phyloP scores from a whole-genome alignment of 345 rosid species.

The Euphorbia tirucalli region DNA sequence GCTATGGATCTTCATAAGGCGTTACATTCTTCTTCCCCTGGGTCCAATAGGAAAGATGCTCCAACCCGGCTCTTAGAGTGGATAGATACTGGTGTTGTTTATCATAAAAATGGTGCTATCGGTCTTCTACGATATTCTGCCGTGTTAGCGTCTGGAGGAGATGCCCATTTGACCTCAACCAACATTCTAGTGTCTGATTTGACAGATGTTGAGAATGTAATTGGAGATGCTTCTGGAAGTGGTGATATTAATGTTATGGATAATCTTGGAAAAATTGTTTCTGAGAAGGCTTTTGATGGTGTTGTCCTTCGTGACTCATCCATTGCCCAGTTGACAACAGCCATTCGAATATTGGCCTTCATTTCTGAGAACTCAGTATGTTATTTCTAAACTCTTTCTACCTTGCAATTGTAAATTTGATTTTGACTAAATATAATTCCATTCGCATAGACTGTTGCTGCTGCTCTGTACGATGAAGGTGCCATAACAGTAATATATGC shows the following conservation, averaged over 20 bases:
- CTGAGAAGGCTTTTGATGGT: constrained; percentile 84
- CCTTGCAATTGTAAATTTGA: not conserved
- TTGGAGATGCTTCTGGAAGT: constrained; percentile 67
- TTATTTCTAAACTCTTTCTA: constrained; percentile 12
- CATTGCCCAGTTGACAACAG: constrained; percentile 84
- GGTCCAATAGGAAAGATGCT: constrained; percentile 90
- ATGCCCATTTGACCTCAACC: constrained; percentile 73
- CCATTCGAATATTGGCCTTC: constrained; percentile 82
- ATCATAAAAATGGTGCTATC: constrained; percentile 84
- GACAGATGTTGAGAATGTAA: constrained; percentile 64
- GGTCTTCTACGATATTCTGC: constrained; percentile 94
- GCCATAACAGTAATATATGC: constrained; percentile 71
- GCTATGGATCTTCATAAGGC: constrained; percentile 88
- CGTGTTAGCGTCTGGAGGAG: constrained; percentile 90
- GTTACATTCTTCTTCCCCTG: constrained; percentile 83
- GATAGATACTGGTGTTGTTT: constrained; percentile 92
- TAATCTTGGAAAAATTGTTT: constrained; percentile 76
- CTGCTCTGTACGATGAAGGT: constrained; percentile 86
- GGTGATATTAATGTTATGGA: constrained; percentile 80
- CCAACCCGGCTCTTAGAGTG: constrained; percentile 89
- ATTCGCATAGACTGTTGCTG: constrained; percentile 67
- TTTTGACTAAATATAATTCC: constrained; percentile 19
- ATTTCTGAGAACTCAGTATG: constrained; percentile 83
- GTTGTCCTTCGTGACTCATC: constrained; percentile 79
- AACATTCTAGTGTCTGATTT: constrained; percentile 72